Base-by-base conservation (phyloP, 2,329 filamentous ascomycete genomes). In the Apiospora hydei region DNA sequence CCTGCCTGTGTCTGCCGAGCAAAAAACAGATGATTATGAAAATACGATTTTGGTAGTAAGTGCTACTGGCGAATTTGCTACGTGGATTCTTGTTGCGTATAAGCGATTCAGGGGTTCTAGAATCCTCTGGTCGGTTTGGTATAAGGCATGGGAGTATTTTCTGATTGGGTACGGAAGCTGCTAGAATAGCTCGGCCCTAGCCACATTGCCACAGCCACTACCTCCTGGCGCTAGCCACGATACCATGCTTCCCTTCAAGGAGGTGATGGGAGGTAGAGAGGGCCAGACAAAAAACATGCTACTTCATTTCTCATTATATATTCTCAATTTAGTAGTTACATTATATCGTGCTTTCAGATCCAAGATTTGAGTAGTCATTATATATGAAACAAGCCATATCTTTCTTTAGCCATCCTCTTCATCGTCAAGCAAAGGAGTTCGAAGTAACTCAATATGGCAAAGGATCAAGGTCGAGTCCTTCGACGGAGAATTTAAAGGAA, bases 401-500 rank as follows among this genome's bases (percentile, higher is more conserved):
- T 24, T 21, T 64, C 34, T 24, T 41, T 10, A n/a, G 21, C 41
- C 13, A 14, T 64, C 18, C 57, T 2, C 13, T 41, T 21, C n/a
- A 13, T 24, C 18, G 34, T 64, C 38, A n/a, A 64, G 7, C 34
- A 34, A 41, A 41, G 18, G 5, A n/a, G 0, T 41, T 41, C 30
- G 18, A 41, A 24, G 21, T n/a, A 21, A 21, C 24, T 57, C 49
- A 81, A 70, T 90, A 91, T 0, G 89, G 88, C 72, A 91, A 80
- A 43, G 89, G 88, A 76, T 86, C 85, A 49, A 91, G 74, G 76
- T 91, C 86, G 73, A 92, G 77, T 0, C 90, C 90, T 69, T 87
- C 82, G 4, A 92, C 90, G 0, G 84, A 87, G 41, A 92, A 84
- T 77, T 86, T 88, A 81, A 92, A 92, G 4, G 88, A 85, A 80